phyloP scores from a whole-genome alignment of 768 basidiomycete species.

The Termitomyces sp. region DNA sequence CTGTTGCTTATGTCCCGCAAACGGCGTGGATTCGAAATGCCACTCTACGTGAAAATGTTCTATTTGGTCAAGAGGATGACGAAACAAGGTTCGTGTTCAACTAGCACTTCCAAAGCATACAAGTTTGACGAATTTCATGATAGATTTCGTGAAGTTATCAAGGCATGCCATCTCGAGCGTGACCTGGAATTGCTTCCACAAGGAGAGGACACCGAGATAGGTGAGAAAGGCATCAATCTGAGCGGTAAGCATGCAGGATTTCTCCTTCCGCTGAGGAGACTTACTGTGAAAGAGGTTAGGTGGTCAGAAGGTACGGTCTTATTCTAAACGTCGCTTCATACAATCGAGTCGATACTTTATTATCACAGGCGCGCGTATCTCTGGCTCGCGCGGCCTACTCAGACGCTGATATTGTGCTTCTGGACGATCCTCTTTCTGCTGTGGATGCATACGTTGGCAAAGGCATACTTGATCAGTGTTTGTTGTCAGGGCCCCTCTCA shows the following conservation, averaged over 20 bases:
- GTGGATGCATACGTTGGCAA: constrained; percentile 77
- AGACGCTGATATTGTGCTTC: constrained; percentile 62
- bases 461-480: constrained; percentile 56
- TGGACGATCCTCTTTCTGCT: constrained; percentile 80
- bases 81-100: constrained; percentile 39
- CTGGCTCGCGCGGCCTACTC: constrained; percentile 78
- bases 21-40: constrained; percentile 64
- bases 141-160: constrained; percentile 53
- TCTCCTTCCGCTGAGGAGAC: background rate
- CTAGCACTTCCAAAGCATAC: background rate
- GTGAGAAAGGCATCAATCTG: constrained; percentile 72
- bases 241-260: constrained; percentile 36
- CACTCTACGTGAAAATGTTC: constrained; percentile 67
- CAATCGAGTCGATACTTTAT: background rate
- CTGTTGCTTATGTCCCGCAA: constrained; percentile 56
- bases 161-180: constrained; percentile 63
- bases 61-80: constrained; percentile 66
- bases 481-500: constrained; percentile 48
- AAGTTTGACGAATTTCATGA: background rate
- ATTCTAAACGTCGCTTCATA: background rate
- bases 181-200: constrained; percentile 70
- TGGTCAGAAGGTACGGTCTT: constrained; percentile 29
- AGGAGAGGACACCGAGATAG: constrained; percentile 67
- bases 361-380: constrained; percentile 60
- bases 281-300: constrained; percentile 15